Evolutionary conservation across 2,329 filamentous ascomycete species (phyloP).

Genomic region (Ascochyta fabae): DNA sequence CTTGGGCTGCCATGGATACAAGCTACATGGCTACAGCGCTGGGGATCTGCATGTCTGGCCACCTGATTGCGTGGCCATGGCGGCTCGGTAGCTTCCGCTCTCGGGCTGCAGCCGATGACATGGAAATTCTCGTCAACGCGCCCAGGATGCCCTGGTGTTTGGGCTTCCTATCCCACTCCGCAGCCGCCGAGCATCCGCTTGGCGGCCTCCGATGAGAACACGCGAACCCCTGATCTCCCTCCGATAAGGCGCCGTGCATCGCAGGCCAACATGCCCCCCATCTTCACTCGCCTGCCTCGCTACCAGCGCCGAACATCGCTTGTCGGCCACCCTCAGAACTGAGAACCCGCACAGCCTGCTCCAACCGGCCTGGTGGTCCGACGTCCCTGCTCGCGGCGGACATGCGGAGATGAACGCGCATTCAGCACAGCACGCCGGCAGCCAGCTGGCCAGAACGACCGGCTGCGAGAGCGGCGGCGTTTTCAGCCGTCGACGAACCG

Average conservation of each 20-base stretch:
- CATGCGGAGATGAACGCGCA: slow-evolving; percentile 9
- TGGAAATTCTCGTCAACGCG: not conserved
- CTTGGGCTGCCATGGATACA: slow-evolving; percentile 6
- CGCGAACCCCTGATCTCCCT: slow-evolving; percentile 6
- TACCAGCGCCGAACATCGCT: not conserved
- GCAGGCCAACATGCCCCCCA: not conserved
- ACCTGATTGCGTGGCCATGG: slow-evolving; percentile 34
- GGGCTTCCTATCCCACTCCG: slow-evolving; percentile 3
- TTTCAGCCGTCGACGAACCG: not conserved
- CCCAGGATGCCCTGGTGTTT: slow-evolving; percentile 6
- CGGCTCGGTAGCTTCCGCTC: slow-evolving; percentile 33
- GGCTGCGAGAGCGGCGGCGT: not conserved
- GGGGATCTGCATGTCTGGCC: slow-evolving; percentile 27
- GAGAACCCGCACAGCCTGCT: not conserved
- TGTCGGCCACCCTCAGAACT: not conserved
- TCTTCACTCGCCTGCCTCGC: not conserved
- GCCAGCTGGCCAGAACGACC: slow-evolving; percentile 2
- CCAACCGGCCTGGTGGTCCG: not conserved
- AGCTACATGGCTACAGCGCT: not conserved
- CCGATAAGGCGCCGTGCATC: slow-evolving; percentile 7
- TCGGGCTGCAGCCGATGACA: slow-evolving; percentile 31
- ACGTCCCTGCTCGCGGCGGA: not conserved
- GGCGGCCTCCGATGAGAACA: slow-evolving; percentile 1
- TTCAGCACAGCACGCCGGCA: slow-evolving; percentile 1
- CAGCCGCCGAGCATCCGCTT: slow-evolving; percentile 10